Base-by-base conservation (phyloP, 371 early-diverging fungal genomes). In the Dichotomocladium elegans region DNA sequence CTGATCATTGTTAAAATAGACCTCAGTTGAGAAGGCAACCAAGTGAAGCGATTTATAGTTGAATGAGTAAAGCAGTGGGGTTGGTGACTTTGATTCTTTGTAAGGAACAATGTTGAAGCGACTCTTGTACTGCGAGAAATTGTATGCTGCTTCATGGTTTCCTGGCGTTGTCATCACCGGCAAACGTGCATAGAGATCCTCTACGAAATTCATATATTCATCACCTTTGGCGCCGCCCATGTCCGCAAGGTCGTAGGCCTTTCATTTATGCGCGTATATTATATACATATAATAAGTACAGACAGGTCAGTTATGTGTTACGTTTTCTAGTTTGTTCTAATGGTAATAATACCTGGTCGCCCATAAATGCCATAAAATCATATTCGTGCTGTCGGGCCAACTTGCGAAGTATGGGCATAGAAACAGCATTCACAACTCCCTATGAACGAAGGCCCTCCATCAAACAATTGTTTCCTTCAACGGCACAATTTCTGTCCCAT, bases 311-410 rank as follows among this genome's bases (percentile, higher is more conserved):
- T n/a, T n/a, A n/a, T n/a, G n/a, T 29, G 25, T 46, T 29, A 46
- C 46, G 29, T 26, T n/a, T n/a, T n/a, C n/a, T 41, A 7, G 22
- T 14, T 33, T 33, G 14, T n/a, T 14, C 22, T 63, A 51, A 29
- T 55, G 59, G 10, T n/a, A n/a, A n/a, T n/a, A n/a, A 60, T 61
- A 14, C 65, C 48, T 55, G 49, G 10, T 48, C 49, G 24, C 70
- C 70, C 53, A 66, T 50, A 10, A 66, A 41, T n/a, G 70, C 58
- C n/a, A 70, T 12, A 27, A 70, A 70, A 24, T 70, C 70, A 41
- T 60, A 66, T 2, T 60, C 50, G 21, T 66, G 63, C 8, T 51
- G 28, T 0, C 15, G 33, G 4, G 57, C 70, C 14, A 64, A 28
- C 1, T 51, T 21, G 22, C 57, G 57, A 25, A 66, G 31, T 3